A percentile compares a stretch with the other conserved stretches of the same genome.
phyloP scores from a whole-genome alignment of 2,329 filamentous ascomycete species.

The Penicillium crustosum region DNA sequence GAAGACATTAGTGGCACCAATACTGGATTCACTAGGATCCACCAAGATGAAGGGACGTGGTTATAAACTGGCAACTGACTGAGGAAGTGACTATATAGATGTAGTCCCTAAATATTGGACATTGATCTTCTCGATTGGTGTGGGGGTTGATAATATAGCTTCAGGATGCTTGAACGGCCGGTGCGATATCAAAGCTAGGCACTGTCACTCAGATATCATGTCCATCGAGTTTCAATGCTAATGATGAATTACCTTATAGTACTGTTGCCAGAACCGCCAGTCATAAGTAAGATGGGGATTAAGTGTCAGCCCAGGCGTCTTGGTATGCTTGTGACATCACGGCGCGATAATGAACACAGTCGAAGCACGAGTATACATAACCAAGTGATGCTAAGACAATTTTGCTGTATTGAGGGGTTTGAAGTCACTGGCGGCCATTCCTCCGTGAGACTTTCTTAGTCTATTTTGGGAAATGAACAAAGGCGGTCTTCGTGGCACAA shows the following conservation, averaged over 20 bases:
- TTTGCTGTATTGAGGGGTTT: background rate
- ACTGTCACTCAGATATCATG: background rate
- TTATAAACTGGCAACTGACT: background rate
- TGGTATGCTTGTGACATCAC: too few species aligned
- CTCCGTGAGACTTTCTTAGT: background rate
- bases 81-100: background rate
- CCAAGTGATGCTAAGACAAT: background rate
- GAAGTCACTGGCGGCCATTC: background rate
- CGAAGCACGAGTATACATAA: background rate
- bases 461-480: background rate
- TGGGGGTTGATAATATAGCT: background rate
- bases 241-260: background rate
- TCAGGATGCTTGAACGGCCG: background rate
- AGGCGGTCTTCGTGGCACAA: background rate
- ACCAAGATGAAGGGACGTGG: background rate
- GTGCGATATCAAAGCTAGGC: background rate
- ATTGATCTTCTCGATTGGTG: background rate
- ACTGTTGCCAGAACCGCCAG: background rate
- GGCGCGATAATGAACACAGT: background rate
- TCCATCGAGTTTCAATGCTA: background rate
- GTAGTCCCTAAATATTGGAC: background rate
- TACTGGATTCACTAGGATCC: too few species aligned
- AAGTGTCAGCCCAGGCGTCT: background rate
- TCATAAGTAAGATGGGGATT: background rate
- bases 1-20: too few species aligned